A percentile compares a stretch with the other conserved stretches of the same genome.
phyloP scores from a whole-genome alignment of 2,329 filamentous ascomycete genomes.

The Clonostachys sp. region DNA sequence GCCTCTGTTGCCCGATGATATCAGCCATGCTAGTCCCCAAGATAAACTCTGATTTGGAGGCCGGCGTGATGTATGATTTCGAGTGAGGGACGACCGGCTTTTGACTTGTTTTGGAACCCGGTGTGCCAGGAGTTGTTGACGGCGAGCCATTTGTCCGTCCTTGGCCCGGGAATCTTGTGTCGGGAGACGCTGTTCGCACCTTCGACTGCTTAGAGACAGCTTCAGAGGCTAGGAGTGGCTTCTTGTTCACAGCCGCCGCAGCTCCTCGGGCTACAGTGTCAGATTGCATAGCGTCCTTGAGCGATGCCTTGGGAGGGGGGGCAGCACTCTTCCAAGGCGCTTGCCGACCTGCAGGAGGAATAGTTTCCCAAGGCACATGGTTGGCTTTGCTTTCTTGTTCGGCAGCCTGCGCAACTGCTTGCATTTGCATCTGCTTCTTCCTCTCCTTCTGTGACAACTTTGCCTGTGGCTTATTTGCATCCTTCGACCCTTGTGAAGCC shows the following conservation, averaged over 20 bases:
- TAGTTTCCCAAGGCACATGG: slow-evolving; percentile 39
- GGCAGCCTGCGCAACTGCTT: slow-evolving; percentile 40
- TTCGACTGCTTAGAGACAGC: slow-evolving; percentile 28
- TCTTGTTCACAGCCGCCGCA: slow-evolving; percentile 23
- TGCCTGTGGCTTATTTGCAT: slow-evolving; percentile 25
- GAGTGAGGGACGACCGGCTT: slow-evolving; percentile 53
- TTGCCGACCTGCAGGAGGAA: slow-evolving; percentile 26
- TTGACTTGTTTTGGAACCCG: slow-evolving; percentile 19
- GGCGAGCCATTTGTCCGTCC: slow-evolving; percentile 29
- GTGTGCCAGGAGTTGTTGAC: slow-evolving; percentile 12
- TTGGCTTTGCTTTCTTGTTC: slow-evolving; percentile 21
- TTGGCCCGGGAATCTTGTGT: slow-evolving; percentile 60
- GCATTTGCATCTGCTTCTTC: slow-evolving; percentile 73
- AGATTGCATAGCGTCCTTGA: slow-evolving; percentile 41
- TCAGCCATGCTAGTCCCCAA: slow-evolving; percentile 76
- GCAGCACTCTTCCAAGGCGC: slow-evolving; percentile 56
- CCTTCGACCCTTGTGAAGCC: slow-evolving; percentile 41
- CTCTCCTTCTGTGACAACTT: slow-evolving; percentile 91
- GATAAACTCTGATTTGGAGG: slow-evolving; percentile 47
- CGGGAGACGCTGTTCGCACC: slow-evolving; percentile 52
- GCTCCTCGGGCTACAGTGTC: slow-evolving; percentile 14
- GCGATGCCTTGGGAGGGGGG: slow-evolving; percentile 37
- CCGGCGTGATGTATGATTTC: slow-evolving; percentile 52
- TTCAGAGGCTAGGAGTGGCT: slow-evolving; percentile 38
- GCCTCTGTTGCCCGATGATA: slow-evolving; percentile 82